A percentile compares a stretch with the other conserved stretches of the same genome.
Conservation (phyloP, 2,329 filamentous ascomycete species). For the Anthostomella pinea region DNA sequence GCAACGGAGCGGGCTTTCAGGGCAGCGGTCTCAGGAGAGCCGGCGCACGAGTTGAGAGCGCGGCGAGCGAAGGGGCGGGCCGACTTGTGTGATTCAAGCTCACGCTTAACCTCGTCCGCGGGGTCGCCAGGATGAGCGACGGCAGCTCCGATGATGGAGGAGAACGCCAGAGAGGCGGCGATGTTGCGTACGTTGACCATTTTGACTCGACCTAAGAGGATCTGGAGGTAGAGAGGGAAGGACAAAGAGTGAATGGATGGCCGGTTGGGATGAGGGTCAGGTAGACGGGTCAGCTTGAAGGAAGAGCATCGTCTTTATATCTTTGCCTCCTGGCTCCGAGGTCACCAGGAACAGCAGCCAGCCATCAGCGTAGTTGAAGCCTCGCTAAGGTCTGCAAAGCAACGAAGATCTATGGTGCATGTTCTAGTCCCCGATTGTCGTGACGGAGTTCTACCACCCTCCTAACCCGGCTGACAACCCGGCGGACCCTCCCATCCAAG, state of each 20-base stretch:
- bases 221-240: conserved; percentile 4
- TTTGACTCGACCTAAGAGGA: conserved; percentile 6
- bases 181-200: conserved; percentile 28
- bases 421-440: neutral
- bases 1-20: conserved; percentile 36
- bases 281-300: too few species aligned
- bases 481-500: too few species aligned
- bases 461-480: neutral
- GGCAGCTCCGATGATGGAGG: conserved; percentile 19
- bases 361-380: too few species aligned
- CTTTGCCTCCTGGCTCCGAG: neutral
- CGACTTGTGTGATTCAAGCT: conserved; percentile 32
- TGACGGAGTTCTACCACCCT: neutral
- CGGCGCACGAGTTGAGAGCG: conserved; percentile 36
- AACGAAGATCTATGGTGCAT: neutral
- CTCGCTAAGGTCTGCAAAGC: too few species aligned
- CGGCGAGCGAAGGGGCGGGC: conserved; percentile 35
- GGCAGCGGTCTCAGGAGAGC: conserved; percentile 33
- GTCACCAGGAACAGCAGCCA: neutral
- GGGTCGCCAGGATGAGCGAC: conserved; percentile 40
- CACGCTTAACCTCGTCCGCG: conserved; percentile 26
- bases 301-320: conserved; percentile 16
- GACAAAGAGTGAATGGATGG: conserved; percentile 10
- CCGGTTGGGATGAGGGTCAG: conserved; percentile 5
- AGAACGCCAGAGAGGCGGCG: conserved; percentile 24